Evolutionary conservation across 73 alveolate genomes (phyloP).

Genomic region (Symbiodinium pilosum): DNA sequence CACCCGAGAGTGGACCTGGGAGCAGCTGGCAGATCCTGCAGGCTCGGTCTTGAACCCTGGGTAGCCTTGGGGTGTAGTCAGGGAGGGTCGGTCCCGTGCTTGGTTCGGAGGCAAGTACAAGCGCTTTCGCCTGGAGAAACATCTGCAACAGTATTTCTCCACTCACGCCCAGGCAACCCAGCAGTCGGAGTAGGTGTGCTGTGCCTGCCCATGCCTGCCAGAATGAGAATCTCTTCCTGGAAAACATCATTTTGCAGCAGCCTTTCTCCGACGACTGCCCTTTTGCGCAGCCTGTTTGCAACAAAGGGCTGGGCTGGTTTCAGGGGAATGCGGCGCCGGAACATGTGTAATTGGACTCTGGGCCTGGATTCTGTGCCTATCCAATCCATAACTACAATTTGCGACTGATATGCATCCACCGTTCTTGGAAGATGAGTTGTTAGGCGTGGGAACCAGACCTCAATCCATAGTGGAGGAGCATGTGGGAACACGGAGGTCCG

Average conservation of each 20-base stretch:
- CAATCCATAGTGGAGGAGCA: too few relatives aligned
- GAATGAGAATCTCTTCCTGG: slow-evolving; percentile 80
- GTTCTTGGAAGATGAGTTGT: too few relatives aligned
- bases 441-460: too few relatives aligned
- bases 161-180: slow-evolving; percentile 45
- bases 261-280: slow-evolving; percentile 70
- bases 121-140: slow-evolving; percentile 49
- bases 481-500: slow-evolving; percentile 51
- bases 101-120: slow-evolving; percentile 46
- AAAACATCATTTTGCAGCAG: slow-evolving; percentile 47
- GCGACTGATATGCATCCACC: too few relatives aligned
- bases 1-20: slow-evolving; percentile 79
- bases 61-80: not conserved
- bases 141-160: slow-evolving; percentile 41
- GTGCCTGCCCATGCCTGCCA: not conserved
- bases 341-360: too few relatives aligned
- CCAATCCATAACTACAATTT: too few relatives aligned
- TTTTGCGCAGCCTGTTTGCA: not conserved
- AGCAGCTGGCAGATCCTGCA: slow-evolving; percentile 52
- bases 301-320: not conserved
- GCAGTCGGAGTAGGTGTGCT: not conserved
- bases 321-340: too few relatives aligned
- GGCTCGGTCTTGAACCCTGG: not conserved
- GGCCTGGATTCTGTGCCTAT: too few relatives aligned
- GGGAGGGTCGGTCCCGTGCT: not conserved